Evolutionary conservation across 163 green algal genomes (phyloP).

Genomic region (Volvox carteri): DNA sequence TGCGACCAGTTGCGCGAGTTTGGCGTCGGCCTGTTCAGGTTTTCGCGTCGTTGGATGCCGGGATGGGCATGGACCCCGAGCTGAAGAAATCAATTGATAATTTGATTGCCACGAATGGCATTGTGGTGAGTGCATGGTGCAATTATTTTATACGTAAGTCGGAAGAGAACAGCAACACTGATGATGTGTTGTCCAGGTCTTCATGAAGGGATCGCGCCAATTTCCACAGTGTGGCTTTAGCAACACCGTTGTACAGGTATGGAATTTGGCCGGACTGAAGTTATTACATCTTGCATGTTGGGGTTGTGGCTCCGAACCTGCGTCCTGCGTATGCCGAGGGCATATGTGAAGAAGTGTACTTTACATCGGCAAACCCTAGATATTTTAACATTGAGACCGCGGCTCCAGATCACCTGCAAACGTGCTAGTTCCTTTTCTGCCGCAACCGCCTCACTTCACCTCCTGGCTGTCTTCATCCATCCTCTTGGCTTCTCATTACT

Average conservation of each 20-base stretch:
- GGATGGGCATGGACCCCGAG: slow-evolving; percentile 64
- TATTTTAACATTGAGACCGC: too few relatives aligned
- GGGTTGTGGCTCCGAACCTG: too few relatives aligned
- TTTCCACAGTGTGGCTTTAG: slow-evolving; percentile 94
- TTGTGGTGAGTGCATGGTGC: slow-evolving; percentile 10
- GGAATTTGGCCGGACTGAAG: too few relatives aligned
- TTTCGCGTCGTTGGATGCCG: neutral
- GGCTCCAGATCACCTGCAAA: too few relatives aligned
- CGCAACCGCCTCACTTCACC: too few relatives aligned
- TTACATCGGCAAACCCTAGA: too few relatives aligned
- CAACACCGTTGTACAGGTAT: slow-evolving; percentile 90
- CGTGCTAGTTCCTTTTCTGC: too few relatives aligned
- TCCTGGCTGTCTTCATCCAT: too few relatives aligned
- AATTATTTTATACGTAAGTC: neutral
- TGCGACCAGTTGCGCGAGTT: neutral
- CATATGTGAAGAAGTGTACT: too few relatives aligned
- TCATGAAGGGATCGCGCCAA: slow-evolving; percentile 89
- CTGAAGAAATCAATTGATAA: slow-evolving; percentile 70
- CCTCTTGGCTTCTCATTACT: too few relatives aligned
- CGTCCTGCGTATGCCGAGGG: too few relatives aligned
- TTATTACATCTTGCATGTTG: too few relatives aligned
- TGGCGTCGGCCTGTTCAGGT: neutral
- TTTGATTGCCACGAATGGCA: slow-evolving; percentile 70
- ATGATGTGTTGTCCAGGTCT: slow-evolving; percentile 65
- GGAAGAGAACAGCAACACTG: neutral